phyloP scores from a whole-genome alignment of 371 early-diverging fungal species.

The Apophysomyces variabilis region DNA sequence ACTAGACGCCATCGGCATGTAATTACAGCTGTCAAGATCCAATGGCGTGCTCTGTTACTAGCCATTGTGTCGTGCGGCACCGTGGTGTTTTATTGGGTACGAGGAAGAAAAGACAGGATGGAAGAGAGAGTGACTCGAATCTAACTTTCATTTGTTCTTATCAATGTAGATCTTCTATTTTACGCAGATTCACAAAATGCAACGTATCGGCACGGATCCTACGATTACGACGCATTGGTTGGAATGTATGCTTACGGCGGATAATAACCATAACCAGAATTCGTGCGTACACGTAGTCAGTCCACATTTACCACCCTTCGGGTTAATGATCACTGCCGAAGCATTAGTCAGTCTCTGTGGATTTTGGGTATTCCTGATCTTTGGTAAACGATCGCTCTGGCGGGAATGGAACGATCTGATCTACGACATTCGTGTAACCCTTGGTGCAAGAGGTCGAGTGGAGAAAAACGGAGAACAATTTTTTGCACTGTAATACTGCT shows the following conservation, averaged over 20 bases:
- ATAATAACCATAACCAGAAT: slow-evolving; percentile 39
- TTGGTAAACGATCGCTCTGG: slow-evolving; percentile 60
- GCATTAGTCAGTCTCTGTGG: slow-evolving; percentile 62
- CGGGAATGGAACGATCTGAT: slow-evolving; percentile 62
- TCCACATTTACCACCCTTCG: slow-evolving; percentile 54
- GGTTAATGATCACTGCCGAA: slow-evolving; percentile 65
- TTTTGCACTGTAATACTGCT: slow-evolving; percentile 46
- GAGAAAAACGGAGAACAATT: slow-evolving; percentile 63
- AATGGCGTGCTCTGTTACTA: slow-evolving; percentile 70
- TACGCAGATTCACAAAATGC: slow-evolving; percentile 52
- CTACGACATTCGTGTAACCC: slow-evolving; percentile 43
- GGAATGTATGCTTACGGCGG: slow-evolving; percentile 51
- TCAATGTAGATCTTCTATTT: slow-evolving; percentile 53
- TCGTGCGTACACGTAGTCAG: slow-evolving; percentile 34
- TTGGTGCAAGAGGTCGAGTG: slow-evolving; percentile 35
- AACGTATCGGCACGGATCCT: slow-evolving; percentile 30
- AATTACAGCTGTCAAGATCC: slow-evolving; percentile 64
- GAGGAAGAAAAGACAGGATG: neutral
- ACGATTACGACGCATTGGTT: slow-evolving; percentile 47
- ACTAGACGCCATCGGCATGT: slow-evolving; percentile 59
- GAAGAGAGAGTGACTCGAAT: neutral
- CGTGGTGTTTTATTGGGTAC: slow-evolving; percentile 60
- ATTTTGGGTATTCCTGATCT: slow-evolving; percentile 60
- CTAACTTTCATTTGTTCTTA: neutral
- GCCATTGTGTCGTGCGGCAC: slow-evolving; percentile 56